Base-by-base conservation (phyloP, 768 basidiomycete genomes). In the Phanerodontia chrysosporium region DNA sequence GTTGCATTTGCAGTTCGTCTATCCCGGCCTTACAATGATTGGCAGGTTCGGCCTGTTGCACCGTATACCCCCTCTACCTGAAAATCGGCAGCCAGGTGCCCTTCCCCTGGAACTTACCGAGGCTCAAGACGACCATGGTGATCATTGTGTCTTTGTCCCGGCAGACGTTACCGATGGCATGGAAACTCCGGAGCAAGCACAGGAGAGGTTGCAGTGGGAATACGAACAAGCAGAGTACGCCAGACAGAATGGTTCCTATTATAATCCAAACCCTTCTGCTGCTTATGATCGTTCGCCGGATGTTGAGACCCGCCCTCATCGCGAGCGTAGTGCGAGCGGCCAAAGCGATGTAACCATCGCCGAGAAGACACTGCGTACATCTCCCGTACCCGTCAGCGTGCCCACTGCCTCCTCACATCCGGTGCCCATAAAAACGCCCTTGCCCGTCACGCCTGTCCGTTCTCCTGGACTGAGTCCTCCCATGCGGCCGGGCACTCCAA, bases 11-110 rank as follows among this genome's bases (percentile, higher is more conserved):
- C 36, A 42, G 39, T 30, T 44, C 16, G 29, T 27, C 54, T 45
- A 28, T 55, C 44, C n/a, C n/a, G n/a, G n/a, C n/a, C n/a, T n/a
- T n/a, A n/a, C 49, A 55, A 39, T 51, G 8, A 51, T 32, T 48
- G 44, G 32, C 61, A 95, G 93, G 1, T 96, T 90, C 70, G 95
- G 95, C 4, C 81, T 97, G 22, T 76, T 98, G 32, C 96, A 98
- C 73, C 86, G 96, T 55, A 96, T 98, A 62, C 95, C 95, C 5
- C 83, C 88, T 35, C 85, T 90, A 45, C 80, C 86, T 12, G 74
- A 78, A 29, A 84, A 86, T 60, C 82, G 79, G 45, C 66, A 79
- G 53, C 81, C 83, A 6, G 84, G 83, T 39, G 74, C 80, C 51
- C 74, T 78, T n/a, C 86, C 86, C 8, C 73, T 78, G 22, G 84